These are phyloP conservation scores for Nannochloris sp. DNA, from an alignment of 139 green algal species.

Conservation along the genomic window DNA sequence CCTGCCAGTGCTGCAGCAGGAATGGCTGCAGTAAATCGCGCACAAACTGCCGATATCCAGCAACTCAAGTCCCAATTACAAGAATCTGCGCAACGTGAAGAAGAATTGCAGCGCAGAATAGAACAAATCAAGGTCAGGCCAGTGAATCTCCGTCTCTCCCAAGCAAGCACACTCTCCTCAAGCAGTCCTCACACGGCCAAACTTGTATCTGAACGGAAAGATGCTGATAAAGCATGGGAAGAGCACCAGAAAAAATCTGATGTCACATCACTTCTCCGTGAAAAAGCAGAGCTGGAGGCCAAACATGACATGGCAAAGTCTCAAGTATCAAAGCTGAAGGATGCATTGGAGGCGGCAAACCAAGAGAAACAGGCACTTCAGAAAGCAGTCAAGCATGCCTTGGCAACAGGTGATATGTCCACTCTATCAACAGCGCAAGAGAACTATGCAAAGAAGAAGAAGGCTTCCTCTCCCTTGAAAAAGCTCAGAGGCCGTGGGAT, in stretches of 20 bases:
- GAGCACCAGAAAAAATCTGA: slow-evolving; percentile 21
- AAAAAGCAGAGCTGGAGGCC: slow-evolving; percentile 35
- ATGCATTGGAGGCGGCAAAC: slow-evolving; percentile 2
- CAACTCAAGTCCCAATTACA: not conserved
- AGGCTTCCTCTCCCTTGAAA: too few relatives aligned
- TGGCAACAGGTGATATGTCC: too few relatives aligned
- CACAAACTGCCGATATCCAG: not conserved
- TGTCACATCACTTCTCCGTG: slow-evolving; percentile 16
- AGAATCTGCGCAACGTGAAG: too few relatives aligned
- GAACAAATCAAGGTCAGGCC: not conserved
- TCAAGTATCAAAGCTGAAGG: slow-evolving; percentile 38
- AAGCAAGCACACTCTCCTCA: not conserved
- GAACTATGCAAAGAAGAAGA: too few relatives aligned
- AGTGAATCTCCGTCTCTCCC: not conserved
- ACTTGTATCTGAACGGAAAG: slow-evolving; percentile 9
- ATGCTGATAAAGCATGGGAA: slow-evolving; percentile 15
- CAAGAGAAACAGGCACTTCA: too few relatives aligned
- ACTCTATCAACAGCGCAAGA: too few relatives aligned
- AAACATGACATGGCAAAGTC: slow-evolving; percentile 4
- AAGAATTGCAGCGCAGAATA: not conserved
- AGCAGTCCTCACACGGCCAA: not conserved
- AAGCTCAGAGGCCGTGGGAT: too few relatives aligned
- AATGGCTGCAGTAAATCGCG: slow-evolving; percentile 2
- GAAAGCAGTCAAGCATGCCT: too few relatives aligned
- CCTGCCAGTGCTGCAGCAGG: not conserved